These are phyloP conservation scores for Nothomitra cinnamomea DNA, from an alignment of 2,329 filamentous ascomycete species.

Conservation along the genomic window DNA sequence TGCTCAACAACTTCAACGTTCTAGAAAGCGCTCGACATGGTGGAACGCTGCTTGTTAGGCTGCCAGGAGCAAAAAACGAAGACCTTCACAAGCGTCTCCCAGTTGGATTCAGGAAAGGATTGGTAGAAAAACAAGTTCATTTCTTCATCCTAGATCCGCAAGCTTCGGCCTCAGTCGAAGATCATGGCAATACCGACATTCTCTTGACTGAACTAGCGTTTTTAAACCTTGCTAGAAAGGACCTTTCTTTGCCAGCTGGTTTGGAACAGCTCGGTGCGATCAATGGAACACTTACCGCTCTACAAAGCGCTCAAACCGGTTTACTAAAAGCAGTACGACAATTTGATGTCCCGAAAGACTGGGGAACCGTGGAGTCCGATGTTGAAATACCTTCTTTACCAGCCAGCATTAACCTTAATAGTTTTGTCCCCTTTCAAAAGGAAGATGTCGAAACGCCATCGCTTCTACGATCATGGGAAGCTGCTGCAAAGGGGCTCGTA, in stretches of 20 bases:
- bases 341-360: slow-evolving; percentile 61
- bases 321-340: slow-evolving; percentile 54
- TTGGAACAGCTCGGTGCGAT: slow-evolving; percentile 48
- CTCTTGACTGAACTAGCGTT: slow-evolving; percentile 69
- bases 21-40: slow-evolving; percentile 51
- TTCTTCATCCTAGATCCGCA: slow-evolving; percentile 63
- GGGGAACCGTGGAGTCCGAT: slow-evolving; percentile 54
- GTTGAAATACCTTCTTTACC: slow-evolving; percentile 36
- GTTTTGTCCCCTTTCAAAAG: slow-evolving; percentile 69
- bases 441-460: slow-evolving; percentile 49
- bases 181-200: slow-evolving; percentile 42
- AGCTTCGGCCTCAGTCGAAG: slow-evolving; percentile 48
- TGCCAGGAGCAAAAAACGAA: slow-evolving; percentile 68
- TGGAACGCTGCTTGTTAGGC: slow-evolving; percentile 57
- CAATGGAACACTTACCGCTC: slow-evolving; percentile 40
- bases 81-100: slow-evolving; percentile 80
- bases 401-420: slow-evolving; percentile 53
- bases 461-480: slow-evolving; percentile 60
- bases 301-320: slow-evolving; percentile 41
- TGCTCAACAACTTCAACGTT: slow-evolving; percentile 64
- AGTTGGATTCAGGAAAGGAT: slow-evolving; percentile 47
- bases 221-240: slow-evolving; percentile 48
- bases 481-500: slow-evolving; percentile 67
- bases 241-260: slow-evolving; percentile 42
- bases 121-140: slow-evolving; percentile 52